A percentile compares a stretch with the other conserved stretches of the same genome.
Conservation (phyloP, 1,284 basidiomycete species). For the Ustanciosporium gigantosporum region DNA sequence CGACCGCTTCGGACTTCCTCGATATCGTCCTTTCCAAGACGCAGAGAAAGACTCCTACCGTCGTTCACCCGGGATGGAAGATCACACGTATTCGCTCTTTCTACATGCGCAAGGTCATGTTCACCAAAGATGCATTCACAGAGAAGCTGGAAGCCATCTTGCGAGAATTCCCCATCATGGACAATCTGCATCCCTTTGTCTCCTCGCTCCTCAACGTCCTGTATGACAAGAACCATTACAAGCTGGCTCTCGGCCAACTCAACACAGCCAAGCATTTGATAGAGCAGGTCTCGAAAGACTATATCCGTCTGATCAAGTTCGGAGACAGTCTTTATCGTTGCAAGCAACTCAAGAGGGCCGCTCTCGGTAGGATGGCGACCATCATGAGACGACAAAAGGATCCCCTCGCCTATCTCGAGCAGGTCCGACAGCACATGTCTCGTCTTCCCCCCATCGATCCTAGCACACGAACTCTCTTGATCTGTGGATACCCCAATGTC, state of each 20-base stretch:
- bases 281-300: slow-evolving; percentile 61
- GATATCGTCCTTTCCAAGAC: slow-evolving; percentile 94
- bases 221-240: slow-evolving; percentile 62
- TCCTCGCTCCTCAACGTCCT: slow-evolving; percentile 60
- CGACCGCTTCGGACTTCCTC: slow-evolving; percentile 89
- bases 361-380: slow-evolving; percentile 60
- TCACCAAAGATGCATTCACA: slow-evolving; percentile 95
- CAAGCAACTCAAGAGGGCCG: slow-evolving; percentile 61
- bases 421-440: slow-evolving; percentile 61
- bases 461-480: slow-evolving; percentile 55
- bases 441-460: slow-evolving; percentile 60
- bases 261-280: slow-evolving; percentile 60
- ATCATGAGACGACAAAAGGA: slow-evolving; percentile 61
- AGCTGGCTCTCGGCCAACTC: slow-evolving; percentile 60
- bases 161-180: slow-evolving; percentile 77
- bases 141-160: slow-evolving; percentile 94
- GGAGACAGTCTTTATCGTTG: slow-evolving; percentile 60
- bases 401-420: slow-evolving; percentile 60
- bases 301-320: slow-evolving; percentile 60
- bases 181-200: slow-evolving; percentile 59
- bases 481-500: slow-evolving; percentile 61
- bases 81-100: slow-evolving; percentile 87
- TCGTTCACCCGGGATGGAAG: slow-evolving; percentile 81
- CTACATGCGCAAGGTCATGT: slow-evolving; percentile 99
- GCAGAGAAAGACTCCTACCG: slow-evolving; percentile 94